Evolutionary conservation across 106 monocot genomes (phyloP).

Genomic region (Acorus calamus): DNA sequence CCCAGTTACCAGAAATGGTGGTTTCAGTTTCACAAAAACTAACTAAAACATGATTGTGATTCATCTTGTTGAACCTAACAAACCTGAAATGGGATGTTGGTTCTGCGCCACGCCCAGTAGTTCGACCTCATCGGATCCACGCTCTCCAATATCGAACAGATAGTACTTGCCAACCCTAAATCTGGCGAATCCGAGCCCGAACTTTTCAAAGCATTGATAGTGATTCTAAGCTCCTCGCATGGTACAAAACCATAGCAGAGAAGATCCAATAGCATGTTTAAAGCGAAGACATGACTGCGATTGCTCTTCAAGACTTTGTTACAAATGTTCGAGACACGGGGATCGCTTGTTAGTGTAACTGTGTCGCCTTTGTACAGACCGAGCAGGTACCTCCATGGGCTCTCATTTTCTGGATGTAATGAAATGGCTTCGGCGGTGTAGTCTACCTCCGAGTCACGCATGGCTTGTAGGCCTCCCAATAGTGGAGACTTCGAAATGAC

Average conservation of each 20-base stretch:
- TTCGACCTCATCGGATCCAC: slow-evolving; percentile 61
- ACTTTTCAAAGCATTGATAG: slow-evolving; percentile 24
- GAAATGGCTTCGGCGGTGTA: slow-evolving; percentile 57
- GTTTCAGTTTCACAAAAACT: no score
- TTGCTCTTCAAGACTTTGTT: slow-evolving; percentile 45
- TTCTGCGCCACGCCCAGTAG: slow-evolving; percentile 80
- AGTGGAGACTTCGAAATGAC: slow-evolving; percentile 79
- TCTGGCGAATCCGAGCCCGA: slow-evolving; percentile 12
- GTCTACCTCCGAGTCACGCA: slow-evolving; percentile 64
- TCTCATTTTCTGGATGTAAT: slow-evolving; percentile 73
- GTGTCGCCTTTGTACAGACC: slow-evolving; percentile 65
- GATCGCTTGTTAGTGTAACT: slow-evolving; percentile 33
- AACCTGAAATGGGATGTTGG: slow-evolving; percentile 29
- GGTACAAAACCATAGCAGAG: slow-evolving; percentile 63
- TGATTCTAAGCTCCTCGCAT: slow-evolving; percentile 28
- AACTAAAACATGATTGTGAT: no score
- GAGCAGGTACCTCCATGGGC: slow-evolving; percentile 90
- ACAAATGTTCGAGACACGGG: slow-evolving; percentile 42
- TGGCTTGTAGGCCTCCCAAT: slow-evolving; percentile 52
- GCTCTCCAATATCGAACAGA: slow-evolving; percentile 62
- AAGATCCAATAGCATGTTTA: slow-evolving; percentile 68
- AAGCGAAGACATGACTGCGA: slow-evolving; percentile 29
- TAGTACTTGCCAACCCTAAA: slow-evolving; percentile 19
- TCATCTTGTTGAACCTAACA: slow-evolving; percentile 2
- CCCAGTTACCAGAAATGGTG: no score